phyloP scores from a whole-genome alignment of 192 early-diverging fungal species.

The Phycomyces nitens region DNA sequence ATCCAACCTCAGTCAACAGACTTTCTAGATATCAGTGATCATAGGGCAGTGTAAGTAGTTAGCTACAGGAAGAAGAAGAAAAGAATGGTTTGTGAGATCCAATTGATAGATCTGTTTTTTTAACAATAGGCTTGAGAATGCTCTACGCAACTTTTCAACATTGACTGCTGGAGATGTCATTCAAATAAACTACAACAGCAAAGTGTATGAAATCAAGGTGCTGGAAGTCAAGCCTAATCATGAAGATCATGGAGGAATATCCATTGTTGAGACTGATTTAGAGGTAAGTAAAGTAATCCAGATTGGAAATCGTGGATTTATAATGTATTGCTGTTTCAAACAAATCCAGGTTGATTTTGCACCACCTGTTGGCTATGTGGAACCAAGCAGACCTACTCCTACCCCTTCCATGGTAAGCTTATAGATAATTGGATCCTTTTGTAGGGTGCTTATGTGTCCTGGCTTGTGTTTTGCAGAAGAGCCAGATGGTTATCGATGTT shows the following conservation, averaged over 20 bases:
- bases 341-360: constrained; percentile 82
- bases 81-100: background rate
- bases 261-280: constrained; percentile 95
- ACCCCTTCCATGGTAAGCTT: constrained; percentile 23
- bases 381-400: constrained; percentile 52
- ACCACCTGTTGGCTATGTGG: constrained; percentile 91
- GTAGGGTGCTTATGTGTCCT: background rate
- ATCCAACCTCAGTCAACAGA: constrained; percentile 96
- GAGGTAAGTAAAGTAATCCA: constrained; percentile 53
- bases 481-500: constrained; percentile 25
- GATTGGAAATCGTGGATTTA: background rate
- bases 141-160: constrained; percentile 86
- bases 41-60: constrained; percentile 85
- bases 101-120: background rate
- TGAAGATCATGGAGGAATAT: constrained; percentile 67
- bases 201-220: constrained; percentile 84
- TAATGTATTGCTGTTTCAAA: no score
- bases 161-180: constrained; percentile 91
- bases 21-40: constrained; percentile 96
- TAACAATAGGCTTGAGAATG: constrained; percentile 73
- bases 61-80: no score
- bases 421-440: background rate
- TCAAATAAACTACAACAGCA: constrained; percentile 87
- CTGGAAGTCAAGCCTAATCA: constrained; percentile 79
- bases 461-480: constrained; percentile 23